Conservation (phyloP, 176 grass and related monocot species). For the Zoysia pacifica region DNA sequence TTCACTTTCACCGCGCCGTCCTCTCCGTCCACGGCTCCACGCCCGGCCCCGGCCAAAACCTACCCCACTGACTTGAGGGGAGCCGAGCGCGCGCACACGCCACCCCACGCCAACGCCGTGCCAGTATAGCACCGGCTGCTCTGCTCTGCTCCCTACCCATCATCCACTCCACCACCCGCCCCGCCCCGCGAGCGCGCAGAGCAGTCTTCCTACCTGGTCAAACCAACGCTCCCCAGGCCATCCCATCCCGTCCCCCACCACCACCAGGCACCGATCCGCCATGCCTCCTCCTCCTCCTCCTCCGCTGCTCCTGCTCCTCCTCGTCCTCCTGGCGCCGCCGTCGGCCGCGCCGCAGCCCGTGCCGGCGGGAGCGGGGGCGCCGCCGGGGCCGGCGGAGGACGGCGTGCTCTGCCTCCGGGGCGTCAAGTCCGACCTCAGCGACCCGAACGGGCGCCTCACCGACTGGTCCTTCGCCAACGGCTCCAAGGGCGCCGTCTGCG, state of each 20-base stretch:
- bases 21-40: slow-evolving; percentile 8
- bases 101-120: background rate
- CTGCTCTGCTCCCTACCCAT: background rate
- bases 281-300: slow-evolving; percentile 34
- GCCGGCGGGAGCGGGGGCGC: background rate
- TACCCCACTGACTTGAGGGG: slow-evolving; percentile 16
- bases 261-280: slow-evolving; percentile 26
- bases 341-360: slow-evolving; percentile 28
- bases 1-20: slow-evolving; percentile 1
- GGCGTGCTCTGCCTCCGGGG: slow-evolving; percentile 63
- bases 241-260: background rate
- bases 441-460: slow-evolving; percentile 21
- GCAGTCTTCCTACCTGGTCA: slow-evolving; percentile 42
- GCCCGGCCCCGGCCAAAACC: slow-evolving; percentile 9
- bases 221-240: background rate
- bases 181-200: background rate
- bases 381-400: slow-evolving; percentile 51
- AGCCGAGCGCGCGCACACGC: slow-evolving; percentile 1
- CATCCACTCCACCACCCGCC: background rate
- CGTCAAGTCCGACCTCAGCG: slow-evolving; percentile 33
- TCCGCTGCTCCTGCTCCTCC: background rate
- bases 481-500: slow-evolving; percentile 56
- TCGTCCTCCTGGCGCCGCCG: background rate
- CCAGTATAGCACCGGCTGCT: background rate
- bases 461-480: slow-evolving; percentile 64